These are phyloP conservation scores for Lipomyces lipofer DNA, from an alignment of 805 yeast species.

Conservation along the genomic window DNA sequence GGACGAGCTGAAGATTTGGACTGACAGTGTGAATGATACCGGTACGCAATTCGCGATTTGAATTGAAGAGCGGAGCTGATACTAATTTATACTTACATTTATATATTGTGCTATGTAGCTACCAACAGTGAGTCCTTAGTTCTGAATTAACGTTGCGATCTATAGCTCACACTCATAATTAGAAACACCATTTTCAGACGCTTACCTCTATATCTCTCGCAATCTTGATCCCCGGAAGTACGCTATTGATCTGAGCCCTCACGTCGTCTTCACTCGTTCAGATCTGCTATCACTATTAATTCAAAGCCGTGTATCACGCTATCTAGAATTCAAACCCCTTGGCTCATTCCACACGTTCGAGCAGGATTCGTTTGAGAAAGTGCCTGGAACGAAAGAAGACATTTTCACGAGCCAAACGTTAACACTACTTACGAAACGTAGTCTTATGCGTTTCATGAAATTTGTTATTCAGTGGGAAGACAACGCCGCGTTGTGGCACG, in stretches of 20 bases:
- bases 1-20: conserved; percentile 85
- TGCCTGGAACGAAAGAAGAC: conserved; percentile 85
- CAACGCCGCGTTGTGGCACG: conserved; percentile 57
- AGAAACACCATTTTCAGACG: conserved; percentile 53
- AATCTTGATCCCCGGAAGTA: conserved; percentile 68
- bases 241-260: conserved; percentile 86
- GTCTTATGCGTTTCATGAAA: conserved; percentile 87
- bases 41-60: neutral
- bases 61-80: conserved; percentile 12
- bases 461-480: conserved; percentile 73
- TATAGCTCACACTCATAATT: neutral
- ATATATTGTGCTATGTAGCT: conserved; percentile 13
- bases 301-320: conserved; percentile 84
- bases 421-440: conserved; percentile 72
- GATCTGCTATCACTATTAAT: conserved; percentile 77
- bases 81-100: conserved; percentile 26
- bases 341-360: conserved; percentile 92
- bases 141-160: neutral
- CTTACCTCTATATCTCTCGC: conserved; percentile 76
- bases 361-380: conserved; percentile 83
- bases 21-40: conserved; percentile 56
- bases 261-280: conserved; percentile 84
- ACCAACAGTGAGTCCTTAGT: conserved; percentile 23
- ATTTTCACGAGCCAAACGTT: conserved; percentile 87
- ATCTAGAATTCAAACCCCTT: conserved; percentile 87